Evolutionary conservation across 1,284 basidiomycete genomes (phyloP).

Genomic region (Inonotus hispidus): DNA sequence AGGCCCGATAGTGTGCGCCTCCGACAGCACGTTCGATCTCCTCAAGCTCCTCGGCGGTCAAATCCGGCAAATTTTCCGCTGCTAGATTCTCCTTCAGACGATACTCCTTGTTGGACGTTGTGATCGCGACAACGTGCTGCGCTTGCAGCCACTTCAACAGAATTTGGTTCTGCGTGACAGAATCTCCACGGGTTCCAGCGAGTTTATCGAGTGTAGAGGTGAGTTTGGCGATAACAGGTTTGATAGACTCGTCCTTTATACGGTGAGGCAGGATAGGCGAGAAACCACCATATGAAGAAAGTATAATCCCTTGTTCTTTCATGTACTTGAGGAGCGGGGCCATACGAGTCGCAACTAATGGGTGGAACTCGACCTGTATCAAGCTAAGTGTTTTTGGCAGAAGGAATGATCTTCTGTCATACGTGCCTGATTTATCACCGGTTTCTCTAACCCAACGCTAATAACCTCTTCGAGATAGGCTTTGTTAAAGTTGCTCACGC

Average conservation of each 20-base stretch:
- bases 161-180: slow-evolving; percentile 49
- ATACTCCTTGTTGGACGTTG: slow-evolving; percentile 65
- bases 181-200: slow-evolving; percentile 23
- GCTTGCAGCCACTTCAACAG: slow-evolving; percentile 57
- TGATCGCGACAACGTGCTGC: slow-evolving; percentile 59
- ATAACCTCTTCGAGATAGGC: slow-evolving; percentile 62
- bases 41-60: slow-evolving; percentile 56
- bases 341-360: slow-evolving; percentile 63
- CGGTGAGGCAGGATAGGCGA: slow-evolving; percentile 49
- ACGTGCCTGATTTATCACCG: slow-evolving; percentile 74
- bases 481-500: slow-evolving; percentile 79
- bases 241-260: slow-evolving; percentile 49
- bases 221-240: slow-evolving; percentile 39
- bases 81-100: slow-evolving; percentile 66
- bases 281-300: slow-evolving; percentile 64
- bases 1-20: slow-evolving; percentile 53
- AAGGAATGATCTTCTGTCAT: neutral
- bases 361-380: slow-evolving; percentile 74
- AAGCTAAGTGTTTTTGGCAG: neutral
- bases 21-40: slow-evolving; percentile 58
- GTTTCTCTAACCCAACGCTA: slow-evolving; percentile 44
- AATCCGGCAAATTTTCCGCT: slow-evolving; percentile 46
- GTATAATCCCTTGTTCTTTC: slow-evolving; percentile 48
- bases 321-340: slow-evolving; percentile 38
- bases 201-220: slow-evolving; percentile 37